phyloP scores from a whole-genome alignment of 169 alveolate genomes.

The Plasmodium adleri region DNA sequence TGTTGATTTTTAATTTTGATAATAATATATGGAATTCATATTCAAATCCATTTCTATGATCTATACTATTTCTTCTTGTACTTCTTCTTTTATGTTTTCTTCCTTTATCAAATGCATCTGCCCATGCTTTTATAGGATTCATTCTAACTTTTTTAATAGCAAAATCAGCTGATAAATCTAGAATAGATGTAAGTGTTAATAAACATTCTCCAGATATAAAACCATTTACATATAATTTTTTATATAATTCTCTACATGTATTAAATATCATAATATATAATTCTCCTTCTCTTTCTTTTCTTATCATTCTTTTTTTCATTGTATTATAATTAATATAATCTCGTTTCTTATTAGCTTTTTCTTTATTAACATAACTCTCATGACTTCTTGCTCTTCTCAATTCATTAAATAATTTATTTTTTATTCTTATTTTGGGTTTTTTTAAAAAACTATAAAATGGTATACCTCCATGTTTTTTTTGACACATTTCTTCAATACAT shows the following conservation, averaged over 20 bases:
- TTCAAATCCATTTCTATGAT: constrained; percentile 77
- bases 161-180: constrained; percentile 86
- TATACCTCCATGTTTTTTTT: constrained; percentile 25
- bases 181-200: constrained; percentile 80
- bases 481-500: constrained; percentile 33
- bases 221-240: constrained; percentile 82
- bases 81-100: constrained; percentile 38
- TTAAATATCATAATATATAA: constrained; percentile 88
- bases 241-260: constrained; percentile 87
- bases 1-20: constrained; percentile 61
- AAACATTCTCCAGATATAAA: constrained; percentile 88
- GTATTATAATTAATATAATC: constrained; percentile 44
- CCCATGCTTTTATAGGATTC: constrained; percentile 86
- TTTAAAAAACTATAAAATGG: constrained; percentile 68
- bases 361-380: constrained; percentile 57
- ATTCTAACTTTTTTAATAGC: constrained; percentile 86
- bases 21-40: constrained; percentile 52
- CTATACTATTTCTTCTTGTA: constrained; percentile 33
- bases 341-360: constrained; percentile 9
- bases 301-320: constrained; percentile 64
- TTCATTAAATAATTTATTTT: constrained; percentile 46
- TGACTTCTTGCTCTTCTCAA: constrained; percentile 74
- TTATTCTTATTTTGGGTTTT: constrained; percentile 24
- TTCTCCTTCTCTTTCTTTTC: constrained; percentile 88
- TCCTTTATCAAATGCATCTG: constrained; percentile 65